Percentiles rank a stretch among this genome's conserved stretches.
These are phyloP conservation scores for Glycyrrhiza uralensis DNA, from an alignment of 306 rosid genomes.

Conservation along the genomic window DNA sequence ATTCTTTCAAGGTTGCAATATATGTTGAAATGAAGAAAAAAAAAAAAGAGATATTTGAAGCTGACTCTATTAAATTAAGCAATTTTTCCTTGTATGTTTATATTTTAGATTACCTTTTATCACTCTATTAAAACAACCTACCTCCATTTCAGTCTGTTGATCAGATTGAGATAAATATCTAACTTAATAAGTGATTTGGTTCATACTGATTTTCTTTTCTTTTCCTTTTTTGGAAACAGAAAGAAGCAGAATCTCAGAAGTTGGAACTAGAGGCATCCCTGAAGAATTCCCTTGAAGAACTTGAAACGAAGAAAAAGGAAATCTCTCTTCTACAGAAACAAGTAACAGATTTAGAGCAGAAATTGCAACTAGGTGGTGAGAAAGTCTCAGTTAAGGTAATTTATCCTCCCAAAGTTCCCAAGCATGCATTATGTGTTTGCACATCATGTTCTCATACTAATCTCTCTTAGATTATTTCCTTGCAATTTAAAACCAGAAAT, in stretches of 20 bases:
- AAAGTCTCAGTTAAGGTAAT: constrained; percentile 59
- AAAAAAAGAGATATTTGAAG: neutral
- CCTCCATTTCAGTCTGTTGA: too few species aligned
- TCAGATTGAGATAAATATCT: neutral
- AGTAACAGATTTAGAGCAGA: constrained; percentile 68
- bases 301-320: constrained; percentile 69
- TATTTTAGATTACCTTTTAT: neutral
- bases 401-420: neutral
- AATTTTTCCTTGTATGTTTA: neutral
- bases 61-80: neutral
- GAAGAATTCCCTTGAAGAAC: constrained; percentile 62
- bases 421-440: neutral
- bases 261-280: constrained; percentile 51
- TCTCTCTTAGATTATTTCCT: neutral
- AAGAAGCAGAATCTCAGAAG: constrained; percentile 56
- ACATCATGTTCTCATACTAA: too few species aligned
- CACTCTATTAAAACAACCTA: too few species aligned
- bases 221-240: constrained; percentile 33
- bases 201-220: constrained; percentile 14
- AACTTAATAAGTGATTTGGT: neutral
- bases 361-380: constrained; percentile 47
- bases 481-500: neutral
- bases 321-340: constrained; percentile 58
- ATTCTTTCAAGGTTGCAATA: neutral
- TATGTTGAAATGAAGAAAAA: neutral